Evolutionary conservation across 345 rosid genomes (phyloP), one percentile per base, ranked within the genome.

Genomic region (Cardamine chenopodiifolia): DNA sequence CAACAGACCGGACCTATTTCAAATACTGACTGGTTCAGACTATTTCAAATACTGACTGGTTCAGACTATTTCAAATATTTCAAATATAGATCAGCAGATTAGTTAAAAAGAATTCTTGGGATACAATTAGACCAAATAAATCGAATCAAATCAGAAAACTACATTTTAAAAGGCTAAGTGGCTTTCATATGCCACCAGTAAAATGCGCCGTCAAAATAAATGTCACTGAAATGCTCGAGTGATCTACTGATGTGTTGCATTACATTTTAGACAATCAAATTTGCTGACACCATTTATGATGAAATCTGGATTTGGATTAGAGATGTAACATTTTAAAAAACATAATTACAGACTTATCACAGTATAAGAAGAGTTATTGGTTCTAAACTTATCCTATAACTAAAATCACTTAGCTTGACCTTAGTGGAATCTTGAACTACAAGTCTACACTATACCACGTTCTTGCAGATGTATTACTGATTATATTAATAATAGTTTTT

Each of bases 381-480:
- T 56, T 45, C 6, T 22, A 73, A 73, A 48, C 61, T 66, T 67
- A 59, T 48, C 72, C 32, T 66, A 18, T 35, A 49, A 44, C 19
- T 40, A 52, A 13, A 13, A 62, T 45, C 44, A 69, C 53, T 54
- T 22, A 17, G 48, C 47, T 57, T 60, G 29, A 15, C 48, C 45
- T 68, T 42, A 54, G 79, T 76, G 79, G 75, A 68, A 54, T 69
- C 65, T 54, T 68, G 40, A 49, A 40, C 29, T 55, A 66, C 28
- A 26, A 2, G 26, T 25, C 26, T 25, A 25, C 66, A 66, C 68
- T 50, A 25, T 45, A 39, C 47, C 32, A 29, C 60, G 44, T 28
- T 44, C 15, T 0, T n/a, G 23, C 57, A 67, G 52, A 39, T 28
- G 26, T 67, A 48, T 28, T 60, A 28, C 39, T 44, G 17, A 66